phyloP scores from a whole-genome alignment of 1,139 yeast species.

The Hemisphaericaspora subhashii region DNA sequence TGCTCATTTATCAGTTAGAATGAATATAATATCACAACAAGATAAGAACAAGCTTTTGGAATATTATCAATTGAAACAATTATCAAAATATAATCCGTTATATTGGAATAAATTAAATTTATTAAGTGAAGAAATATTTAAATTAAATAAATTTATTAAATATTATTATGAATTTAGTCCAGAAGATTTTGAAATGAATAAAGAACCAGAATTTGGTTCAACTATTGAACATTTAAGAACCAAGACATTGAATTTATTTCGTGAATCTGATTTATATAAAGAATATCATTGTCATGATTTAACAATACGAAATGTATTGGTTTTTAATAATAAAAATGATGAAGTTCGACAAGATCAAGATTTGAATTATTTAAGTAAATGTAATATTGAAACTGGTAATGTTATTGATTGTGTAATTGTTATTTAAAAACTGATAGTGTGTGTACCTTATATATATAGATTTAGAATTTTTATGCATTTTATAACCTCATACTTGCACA shows the following conservation, averaged over 20 bases:
- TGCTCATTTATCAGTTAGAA: conserved; percentile 64
- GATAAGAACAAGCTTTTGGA: conserved; percentile 20
- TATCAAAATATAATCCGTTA: conserved; percentile 28
- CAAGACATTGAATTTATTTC: conserved; percentile 52
- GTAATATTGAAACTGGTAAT: conserved; percentile 69
- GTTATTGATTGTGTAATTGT: conserved; percentile 48
- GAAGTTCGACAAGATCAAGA: conserved; percentile 33
- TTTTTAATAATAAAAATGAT: conserved; percentile 30
- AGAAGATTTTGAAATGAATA: conserved; percentile 63
- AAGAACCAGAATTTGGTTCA: conserved; percentile 69
- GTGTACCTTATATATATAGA: neutral
- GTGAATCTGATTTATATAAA: conserved; percentile 47
- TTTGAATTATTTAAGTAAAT: conserved; percentile 55
- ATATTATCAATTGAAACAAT: conserved; percentile 29
- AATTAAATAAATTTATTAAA: conserved; percentile 40
- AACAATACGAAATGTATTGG: conserved; percentile 22
- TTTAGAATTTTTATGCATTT: neutral
- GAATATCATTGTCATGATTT: conserved; percentile 22
- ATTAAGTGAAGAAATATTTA: conserved; percentile 22
- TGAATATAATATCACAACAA: conserved; percentile 38
- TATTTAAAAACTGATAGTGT: conserved; percentile 1
- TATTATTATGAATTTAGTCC: conserved; percentile 80
- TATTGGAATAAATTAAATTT: conserved; percentile 31
- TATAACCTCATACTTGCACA: too few relatives aligned
- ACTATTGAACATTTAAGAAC: conserved; percentile 60